phyloP scores from a whole-genome alignment of 2,329 filamentous ascomycete genomes.

The Fusarium cicatricum region DNA sequence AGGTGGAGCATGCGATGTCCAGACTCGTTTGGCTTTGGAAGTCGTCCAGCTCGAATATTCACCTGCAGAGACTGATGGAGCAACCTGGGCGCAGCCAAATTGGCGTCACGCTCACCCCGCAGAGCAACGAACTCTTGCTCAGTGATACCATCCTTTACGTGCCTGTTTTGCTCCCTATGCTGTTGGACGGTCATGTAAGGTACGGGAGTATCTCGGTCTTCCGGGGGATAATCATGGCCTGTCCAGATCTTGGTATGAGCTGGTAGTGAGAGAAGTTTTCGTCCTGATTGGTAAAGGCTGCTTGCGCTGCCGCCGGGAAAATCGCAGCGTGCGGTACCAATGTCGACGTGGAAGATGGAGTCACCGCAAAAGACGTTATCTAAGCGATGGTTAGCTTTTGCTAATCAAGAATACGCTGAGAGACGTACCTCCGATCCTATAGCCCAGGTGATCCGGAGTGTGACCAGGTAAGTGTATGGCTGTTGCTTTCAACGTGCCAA shows the following conservation, averaged over 20 bases:
- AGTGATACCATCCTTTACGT: conserved; percentile 52
- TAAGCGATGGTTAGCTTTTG: conserved; percentile 19
- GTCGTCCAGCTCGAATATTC: conserved; percentile 58
- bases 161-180: conserved; percentile 57
- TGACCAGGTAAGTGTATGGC: conserved; percentile 67
- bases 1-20: conserved; percentile 49
- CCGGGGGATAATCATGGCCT: conserved; percentile 62
- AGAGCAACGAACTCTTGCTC: conserved; percentile 56
- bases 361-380: conserved; percentile 61
- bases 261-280: conserved; percentile 52
- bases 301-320: conserved; percentile 61
- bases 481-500: conserved; percentile 56
- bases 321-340: conserved; percentile 62
- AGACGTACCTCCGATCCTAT: conserved; percentile 57
- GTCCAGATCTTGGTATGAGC: conserved; percentile 59
- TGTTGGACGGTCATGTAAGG: conserved; percentile 56
- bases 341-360: conserved; percentile 60
- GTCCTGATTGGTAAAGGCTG: conserved; percentile 54
- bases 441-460: conserved; percentile 68
- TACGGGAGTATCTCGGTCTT: conserved; percentile 44
- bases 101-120: conserved; percentile 54
- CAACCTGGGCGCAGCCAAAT: conserved; percentile 54
- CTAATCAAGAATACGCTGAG: neutral
- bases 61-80: conserved; percentile 61
- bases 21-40: conserved; percentile 47